Base-by-base conservation (phyloP, 768 basidiomycete genomes). In the Kwoniella newhampshirensis region DNA sequence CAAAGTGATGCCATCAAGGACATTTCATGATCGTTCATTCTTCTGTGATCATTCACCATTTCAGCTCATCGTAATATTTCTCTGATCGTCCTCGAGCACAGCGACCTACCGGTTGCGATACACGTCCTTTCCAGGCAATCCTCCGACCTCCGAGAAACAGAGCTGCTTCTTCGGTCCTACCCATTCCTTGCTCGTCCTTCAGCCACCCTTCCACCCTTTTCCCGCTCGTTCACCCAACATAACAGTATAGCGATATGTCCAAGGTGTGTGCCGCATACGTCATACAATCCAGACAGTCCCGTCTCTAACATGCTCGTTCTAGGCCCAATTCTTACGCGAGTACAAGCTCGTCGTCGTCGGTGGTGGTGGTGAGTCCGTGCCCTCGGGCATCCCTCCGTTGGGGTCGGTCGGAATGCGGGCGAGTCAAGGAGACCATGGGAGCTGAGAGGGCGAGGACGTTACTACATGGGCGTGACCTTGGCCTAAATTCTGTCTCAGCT, bases 341-440 rank as follows among this genome's bases (percentile, higher is more conserved):
- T 98, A 98, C 81, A 97, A 97, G 81, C 86, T 97, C 58, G 94
- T 98, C 63, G 94, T 98, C 62, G 94, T 97, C 60, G 94, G 94
- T 46, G 94, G 94, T 74, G 94, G 93, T 84, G 93, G 92, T 88
- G 51, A 71, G 51, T 62, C 39, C 17, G 13, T 32, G n/a, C 8
- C 21, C n/a, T 50, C n/a, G 32, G 43, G 4, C 1, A 25, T 4
- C 20, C 21, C 8, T 20, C 17, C 13, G 35, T 20, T 21, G 49
- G 25, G 27, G 11, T 37, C 15, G 46, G 12, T 32, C 46, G 27
- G 7, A 15, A 51, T 20, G 12, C 15, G 32, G 23, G 36, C 25
- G 37, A 7, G 42, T 42, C 41, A 42, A 42, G 40, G 56, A 55
- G 53, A 59, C 35, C 25, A 30, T 4, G 8, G 4, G 43, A 45